Conservation (phyloP, 768 basidiomycete genomes). For the Mycena polygramma region DNA sequence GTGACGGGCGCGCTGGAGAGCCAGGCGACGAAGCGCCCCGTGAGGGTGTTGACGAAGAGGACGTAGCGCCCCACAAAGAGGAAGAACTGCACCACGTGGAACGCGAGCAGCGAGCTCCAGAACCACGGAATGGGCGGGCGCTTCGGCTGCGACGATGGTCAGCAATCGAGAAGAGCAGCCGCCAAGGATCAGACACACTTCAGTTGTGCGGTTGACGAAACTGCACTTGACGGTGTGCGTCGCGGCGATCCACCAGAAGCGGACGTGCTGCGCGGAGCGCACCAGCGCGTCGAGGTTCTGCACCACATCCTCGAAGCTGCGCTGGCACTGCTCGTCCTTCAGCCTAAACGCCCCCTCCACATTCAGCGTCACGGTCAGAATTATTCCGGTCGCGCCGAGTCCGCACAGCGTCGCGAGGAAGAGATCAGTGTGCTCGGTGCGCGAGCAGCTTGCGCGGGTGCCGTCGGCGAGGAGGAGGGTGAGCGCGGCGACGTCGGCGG, state of each 20-base stretch:
- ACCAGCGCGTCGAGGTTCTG: slow-evolving; percentile 66
- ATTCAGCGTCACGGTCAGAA: slow-evolving; percentile 80
- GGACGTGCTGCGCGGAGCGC: slow-evolving; percentile 83
- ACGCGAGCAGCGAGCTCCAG: slow-evolving; percentile 79
- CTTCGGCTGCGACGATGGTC: slow-evolving; percentile 57
- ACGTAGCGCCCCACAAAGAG: slow-evolving; percentile 76
- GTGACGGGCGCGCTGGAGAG: slow-evolving; percentile 66
- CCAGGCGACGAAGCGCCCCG: slow-evolving; percentile 79
- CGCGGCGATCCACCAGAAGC: slow-evolving; percentile 96
- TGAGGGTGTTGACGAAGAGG: slow-evolving; percentile 62
- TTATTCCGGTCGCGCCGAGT: slow-evolving; percentile 90
- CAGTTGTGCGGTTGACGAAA: slow-evolving; percentile 79
- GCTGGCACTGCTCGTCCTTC: slow-evolving; percentile 75
- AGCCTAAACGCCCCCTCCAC: slow-evolving; percentile 89
- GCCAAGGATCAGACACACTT: too few relatives aligned
- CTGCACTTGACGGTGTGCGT: slow-evolving; percentile 80
- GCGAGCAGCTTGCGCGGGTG: slow-evolving; percentile 74
- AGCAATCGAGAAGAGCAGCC: neutral
- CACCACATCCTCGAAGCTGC: slow-evolving; percentile 74
- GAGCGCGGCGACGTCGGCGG: slow-evolving; percentile 82
- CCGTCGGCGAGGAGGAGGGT: slow-evolving; percentile 87
- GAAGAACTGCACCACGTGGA: slow-evolving; percentile 88
- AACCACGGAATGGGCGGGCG: slow-evolving; percentile 71
- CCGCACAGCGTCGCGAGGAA: slow-evolving; percentile 94
- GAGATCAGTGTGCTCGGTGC: slow-evolving; percentile 69